Base-by-base conservation (phyloP, 1,139 yeast genomes). In the Geotrichum reessii region DNA sequence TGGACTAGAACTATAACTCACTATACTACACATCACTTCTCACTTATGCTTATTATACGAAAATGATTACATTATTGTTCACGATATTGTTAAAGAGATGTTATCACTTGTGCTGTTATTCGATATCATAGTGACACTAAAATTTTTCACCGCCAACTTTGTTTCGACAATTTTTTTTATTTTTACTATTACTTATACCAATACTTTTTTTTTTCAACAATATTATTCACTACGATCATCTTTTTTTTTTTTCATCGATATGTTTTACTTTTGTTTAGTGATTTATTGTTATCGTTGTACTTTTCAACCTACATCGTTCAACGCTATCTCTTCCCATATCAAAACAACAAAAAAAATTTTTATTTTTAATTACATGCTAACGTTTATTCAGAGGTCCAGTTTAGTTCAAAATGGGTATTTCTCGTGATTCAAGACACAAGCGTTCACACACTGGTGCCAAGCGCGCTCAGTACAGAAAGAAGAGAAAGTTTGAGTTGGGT, bases 401-500 rank as follows among this genome's bases (percentile, higher is more conserved):
- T 53, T 60, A 57, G 61, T 61, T 57, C 61, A 68, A 61, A 63
- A 93, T 93, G 99, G 98, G 99, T 92, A 93, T 93, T 88, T 92
- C 98, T 82, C 95, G 99, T 87, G 99, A 93, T 85, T 92, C 99
- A 81, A 97, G 97, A 85, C 99, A 93, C 91, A 93, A 93, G 89
- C 95, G 99, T 83, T 83, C 97, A 75, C 97, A 96, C 81, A 92
- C 99, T 78, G 99, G 99, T 87, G 99, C 99, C 79, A 92, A 92
- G 83, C 92, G 98, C 83, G 98, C 99, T 81, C 96, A 90, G 82
- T 90, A 86, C 95, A 92, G 99, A 89, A 93, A 93, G 93, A 93
- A 93, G 97, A 86, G 99, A 86, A 93, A 93, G 96, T 95, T 93
- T 78, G 99, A 95, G 83, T 87, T 89, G 81, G 99, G 99, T 75